These are phyloP conservation scores for Salix arbutifolia DNA, from an alignment of 345 rosid species.

Conservation along the genomic window DNA sequence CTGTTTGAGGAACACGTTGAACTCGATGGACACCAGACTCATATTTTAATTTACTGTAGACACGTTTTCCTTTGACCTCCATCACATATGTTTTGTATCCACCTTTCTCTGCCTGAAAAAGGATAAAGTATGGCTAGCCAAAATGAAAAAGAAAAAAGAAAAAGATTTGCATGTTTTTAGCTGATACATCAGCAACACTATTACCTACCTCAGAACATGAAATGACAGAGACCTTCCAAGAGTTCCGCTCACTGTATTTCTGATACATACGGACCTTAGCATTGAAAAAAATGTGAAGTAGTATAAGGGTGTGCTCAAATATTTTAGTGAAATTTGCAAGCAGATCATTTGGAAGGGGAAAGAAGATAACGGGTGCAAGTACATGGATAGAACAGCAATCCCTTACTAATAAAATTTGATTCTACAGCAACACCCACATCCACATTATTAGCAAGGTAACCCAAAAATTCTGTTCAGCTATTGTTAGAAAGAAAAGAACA, in stretches of 20 bases:
- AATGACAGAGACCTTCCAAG: constrained; percentile 59
- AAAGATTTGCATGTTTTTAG: constrained; percentile 1
- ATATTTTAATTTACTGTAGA: constrained; percentile 87
- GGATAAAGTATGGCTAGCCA: constrained; percentile 10
- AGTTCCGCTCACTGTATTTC: constrained; percentile 75
- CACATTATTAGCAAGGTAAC: not conserved
- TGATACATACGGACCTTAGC: constrained; percentile 82
- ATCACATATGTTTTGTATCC: constrained; percentile 93
- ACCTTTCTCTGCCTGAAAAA: constrained; percentile 77
- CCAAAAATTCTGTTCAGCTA: not conserved
- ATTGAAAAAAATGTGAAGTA: constrained; percentile 16
- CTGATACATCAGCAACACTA: constrained; percentile 2
- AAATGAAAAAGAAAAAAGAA: not conserved
- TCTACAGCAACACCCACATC: not conserved
- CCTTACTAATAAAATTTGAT: not conserved
- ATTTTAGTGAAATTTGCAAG: no score
- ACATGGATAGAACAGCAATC: not conserved
- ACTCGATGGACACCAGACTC: constrained; percentile 97
- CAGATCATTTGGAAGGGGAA: not conserved
- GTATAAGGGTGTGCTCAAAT: constrained; percentile 11
- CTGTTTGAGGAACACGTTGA: constrained; percentile 96
- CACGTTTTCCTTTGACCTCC: constrained; percentile 82
- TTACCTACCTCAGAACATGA: constrained; percentile 75
- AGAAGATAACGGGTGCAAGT: not conserved
- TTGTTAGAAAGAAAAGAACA: not conserved